These are phyloP conservation scores for Cercospora citrullina DNA, from an alignment of 2,329 filamentous ascomycete species.

Conservation along the genomic window DNA sequence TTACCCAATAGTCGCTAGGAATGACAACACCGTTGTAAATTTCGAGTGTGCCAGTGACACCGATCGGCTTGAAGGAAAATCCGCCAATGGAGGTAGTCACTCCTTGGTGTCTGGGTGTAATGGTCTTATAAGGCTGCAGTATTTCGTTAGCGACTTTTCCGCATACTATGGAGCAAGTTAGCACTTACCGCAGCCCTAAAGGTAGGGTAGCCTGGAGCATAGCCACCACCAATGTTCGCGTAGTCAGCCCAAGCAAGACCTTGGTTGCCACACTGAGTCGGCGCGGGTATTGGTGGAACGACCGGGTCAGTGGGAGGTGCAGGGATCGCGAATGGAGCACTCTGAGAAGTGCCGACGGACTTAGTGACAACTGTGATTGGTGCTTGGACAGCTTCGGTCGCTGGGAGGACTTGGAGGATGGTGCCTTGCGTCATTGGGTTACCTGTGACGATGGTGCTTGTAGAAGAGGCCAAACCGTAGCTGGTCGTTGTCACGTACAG, in stretches of 20 bases:
- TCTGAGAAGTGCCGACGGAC: not conserved
- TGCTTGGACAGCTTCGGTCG: not conserved
- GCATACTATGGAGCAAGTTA: not conserved
- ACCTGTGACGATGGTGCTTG: not conserved
- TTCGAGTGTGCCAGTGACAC: not conserved
- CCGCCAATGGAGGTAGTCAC: not conserved
- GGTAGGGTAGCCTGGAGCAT: not conserved
- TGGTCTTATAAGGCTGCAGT: not conserved
- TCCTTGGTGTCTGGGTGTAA: not conserved
- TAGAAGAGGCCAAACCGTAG: not conserved
- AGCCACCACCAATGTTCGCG: not conserved
- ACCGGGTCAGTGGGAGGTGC: not conserved
- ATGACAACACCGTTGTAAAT: constrained; percentile 8
- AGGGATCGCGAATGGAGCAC: not conserved
- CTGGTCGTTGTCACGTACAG: not conserved
- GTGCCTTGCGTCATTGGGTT: not conserved
- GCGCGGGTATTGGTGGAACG: not conserved
- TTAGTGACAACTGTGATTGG: not conserved
- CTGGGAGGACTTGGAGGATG: not conserved
- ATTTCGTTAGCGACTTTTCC: not conserved
- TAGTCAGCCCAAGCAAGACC: not conserved
- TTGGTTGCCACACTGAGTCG: not conserved
- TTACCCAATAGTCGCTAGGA: not conserved
- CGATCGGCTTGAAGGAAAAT: not conserved
- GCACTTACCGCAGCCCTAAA: not conserved